Evolutionary conservation across 192 early-diverging fungal species (phyloP).

Genomic region (Tieghemiomyces parasiticus): DNA sequence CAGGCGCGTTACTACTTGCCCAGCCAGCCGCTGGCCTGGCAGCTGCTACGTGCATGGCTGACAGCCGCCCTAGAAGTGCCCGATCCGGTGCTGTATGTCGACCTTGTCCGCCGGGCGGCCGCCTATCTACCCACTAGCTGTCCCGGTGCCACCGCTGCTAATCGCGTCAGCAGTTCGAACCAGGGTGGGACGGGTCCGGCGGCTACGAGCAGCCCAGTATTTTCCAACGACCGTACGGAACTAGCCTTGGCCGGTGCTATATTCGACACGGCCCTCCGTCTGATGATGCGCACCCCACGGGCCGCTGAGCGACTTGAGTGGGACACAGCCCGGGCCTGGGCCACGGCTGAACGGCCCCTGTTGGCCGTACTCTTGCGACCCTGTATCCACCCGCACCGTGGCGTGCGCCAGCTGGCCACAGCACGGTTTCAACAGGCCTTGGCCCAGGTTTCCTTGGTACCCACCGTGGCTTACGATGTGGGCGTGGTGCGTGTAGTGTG

Average conservation of each 20-base stretch:
- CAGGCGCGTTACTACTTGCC: not conserved
- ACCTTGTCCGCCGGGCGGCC: not conserved
- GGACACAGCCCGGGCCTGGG: conserved; percentile 17
- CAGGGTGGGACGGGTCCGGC: conserved; percentile 5
- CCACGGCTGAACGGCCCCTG: conserved; percentile 14
- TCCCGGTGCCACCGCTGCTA: too few relatives aligned
- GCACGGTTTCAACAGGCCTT: conserved; percentile 67
- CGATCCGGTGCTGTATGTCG: not conserved
- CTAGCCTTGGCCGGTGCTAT: conserved; percentile 21
- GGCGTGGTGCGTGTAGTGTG: conserved; percentile 23
- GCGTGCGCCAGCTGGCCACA: conserved; percentile 70
- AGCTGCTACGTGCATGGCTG: too few relatives aligned
- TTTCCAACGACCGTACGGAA: too few relatives aligned
- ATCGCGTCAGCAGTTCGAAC: too few relatives aligned
- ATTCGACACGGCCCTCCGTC: conserved; percentile 17
- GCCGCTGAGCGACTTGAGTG: conserved; percentile 24
- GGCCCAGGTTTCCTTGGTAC: conserved; percentile 34
- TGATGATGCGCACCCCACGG: conserved; percentile 17
- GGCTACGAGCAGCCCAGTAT: conserved; percentile 18
- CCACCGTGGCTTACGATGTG: not conserved
- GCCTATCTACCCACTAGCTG: not conserved
- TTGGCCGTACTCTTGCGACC: conserved; percentile 27
- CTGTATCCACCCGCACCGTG: conserved; percentile 55
- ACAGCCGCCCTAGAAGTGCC: too few relatives aligned
- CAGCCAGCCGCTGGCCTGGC: not conserved